These are phyloP conservation scores for Clitopilus hobsonii DNA, from an alignment of 768 basidiomycete species.

Conservation along the genomic window DNA sequence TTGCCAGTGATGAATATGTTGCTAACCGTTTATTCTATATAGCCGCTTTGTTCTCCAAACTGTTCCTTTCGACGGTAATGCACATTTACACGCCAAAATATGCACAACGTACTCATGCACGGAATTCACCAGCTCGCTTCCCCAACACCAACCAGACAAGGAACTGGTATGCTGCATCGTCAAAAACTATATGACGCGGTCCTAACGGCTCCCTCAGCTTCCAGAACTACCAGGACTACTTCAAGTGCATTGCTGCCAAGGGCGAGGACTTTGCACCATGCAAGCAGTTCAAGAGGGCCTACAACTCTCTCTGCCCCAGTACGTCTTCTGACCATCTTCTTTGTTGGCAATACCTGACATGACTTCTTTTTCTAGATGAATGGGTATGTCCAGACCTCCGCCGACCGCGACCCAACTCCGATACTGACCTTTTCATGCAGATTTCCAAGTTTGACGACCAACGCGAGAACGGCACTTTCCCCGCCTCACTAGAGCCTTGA, in stretches of 20 bases:
- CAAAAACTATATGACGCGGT: constrained; percentile 20
- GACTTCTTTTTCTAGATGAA: constrained; percentile 56
- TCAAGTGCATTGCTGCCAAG: constrained; percentile 95
- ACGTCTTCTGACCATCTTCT: constrained; percentile 33
- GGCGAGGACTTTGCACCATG: constrained; percentile 98
- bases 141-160: constrained; percentile 92
- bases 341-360: constrained; percentile 3
- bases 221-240: constrained; percentile 98
- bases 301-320: constrained; percentile 98
- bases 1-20: neutral
- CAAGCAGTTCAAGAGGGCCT: constrained; percentile 97
- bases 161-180: constrained; percentile 58
- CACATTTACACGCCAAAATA: constrained; percentile 8
- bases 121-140: constrained; percentile 63
- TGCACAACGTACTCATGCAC: constrained; percentile 2
- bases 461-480: constrained; percentile 89
- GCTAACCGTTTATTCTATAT: neutral
- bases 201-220: constrained; percentile 42
- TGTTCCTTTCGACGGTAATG: constrained; percentile 84
- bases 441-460: constrained; percentile 91
- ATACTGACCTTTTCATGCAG: constrained; percentile 33
- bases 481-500: constrained; percentile 76
- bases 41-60: constrained; percentile 92
- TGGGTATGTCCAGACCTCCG: constrained; percentile 57
- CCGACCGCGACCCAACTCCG: neutral